Evolutionary conservation across 805 yeast species (phyloP).

Genomic region (Kluyveromyces siamensis): DNA sequence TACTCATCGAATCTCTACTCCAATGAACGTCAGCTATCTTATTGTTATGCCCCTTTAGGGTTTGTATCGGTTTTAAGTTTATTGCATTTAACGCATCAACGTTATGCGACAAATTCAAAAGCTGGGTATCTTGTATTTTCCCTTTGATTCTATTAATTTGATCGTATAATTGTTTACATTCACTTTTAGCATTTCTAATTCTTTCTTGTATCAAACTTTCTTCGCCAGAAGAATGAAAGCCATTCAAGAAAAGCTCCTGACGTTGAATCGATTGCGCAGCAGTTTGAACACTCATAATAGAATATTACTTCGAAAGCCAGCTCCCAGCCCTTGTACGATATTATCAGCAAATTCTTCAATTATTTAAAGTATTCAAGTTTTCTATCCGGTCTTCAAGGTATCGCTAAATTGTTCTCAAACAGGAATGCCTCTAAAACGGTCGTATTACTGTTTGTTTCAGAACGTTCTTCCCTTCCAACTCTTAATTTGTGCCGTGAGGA

Average conservation of each 20-base stretch:
- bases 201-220: conserved; percentile 22
- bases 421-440: no score
- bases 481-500: no score
- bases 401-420: no score
- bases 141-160: conserved; percentile 39
- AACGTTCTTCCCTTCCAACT: no score
- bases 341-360: no score
- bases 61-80: conserved; percentile 31
- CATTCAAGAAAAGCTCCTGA: not conserved
- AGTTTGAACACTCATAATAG: not conserved
- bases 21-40: conserved; percentile 65
- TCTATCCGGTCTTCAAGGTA: no score
- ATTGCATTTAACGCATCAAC: conserved; percentile 15
- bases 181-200: conserved; percentile 33
- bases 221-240: not conserved
- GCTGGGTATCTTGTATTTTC: conserved; percentile 37
- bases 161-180: conserved; percentile 38
- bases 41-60: conserved; percentile 51
- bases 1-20: conserved; percentile 49
- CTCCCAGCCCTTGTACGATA: no score
- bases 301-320: not conserved
- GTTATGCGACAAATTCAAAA: conserved; percentile 31
- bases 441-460: no score
- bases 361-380: no score
- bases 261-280: not conserved